Conservation (phyloP, 441 rosid species). For the Erysimum cheiri region DNA sequence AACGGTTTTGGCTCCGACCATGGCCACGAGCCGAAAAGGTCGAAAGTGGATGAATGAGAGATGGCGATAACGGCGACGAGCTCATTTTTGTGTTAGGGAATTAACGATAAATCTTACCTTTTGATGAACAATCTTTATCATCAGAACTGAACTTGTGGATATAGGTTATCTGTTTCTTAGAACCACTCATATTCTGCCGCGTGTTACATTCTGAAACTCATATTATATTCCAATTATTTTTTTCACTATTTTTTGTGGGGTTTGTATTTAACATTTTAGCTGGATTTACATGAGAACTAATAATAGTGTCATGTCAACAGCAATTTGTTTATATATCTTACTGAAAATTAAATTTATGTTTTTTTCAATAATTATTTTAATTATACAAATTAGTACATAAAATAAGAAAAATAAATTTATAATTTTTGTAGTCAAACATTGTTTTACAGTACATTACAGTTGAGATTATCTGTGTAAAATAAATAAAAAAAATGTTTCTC, state of each 20-base stretch:
- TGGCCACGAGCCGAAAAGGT: constrained; percentile 16
- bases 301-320: no score
- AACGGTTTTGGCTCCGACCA: constrained; percentile 29
- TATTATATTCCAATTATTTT: background rate
- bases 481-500: background rate
- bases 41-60: constrained; percentile 44
- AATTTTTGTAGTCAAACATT: background rate
- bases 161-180: background rate
- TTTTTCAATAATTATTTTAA: no score
- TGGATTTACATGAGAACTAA: background rate
- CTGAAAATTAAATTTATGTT: no score
- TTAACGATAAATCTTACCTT: background rate
- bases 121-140: background rate
- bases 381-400: no score
- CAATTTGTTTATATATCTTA: no score
- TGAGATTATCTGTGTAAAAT: background rate
- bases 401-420: background rate
- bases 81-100: constrained; percentile 36
- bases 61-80: constrained; percentile 44
- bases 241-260: no score
- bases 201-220: background rate
- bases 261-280: background rate
- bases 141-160: background rate
- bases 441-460: background rate
- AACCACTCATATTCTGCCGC: constrained; percentile 2